phyloP scores from a whole-genome alignment of 768 basidiomycete genomes.

The Tephrocybe sp. region DNA sequence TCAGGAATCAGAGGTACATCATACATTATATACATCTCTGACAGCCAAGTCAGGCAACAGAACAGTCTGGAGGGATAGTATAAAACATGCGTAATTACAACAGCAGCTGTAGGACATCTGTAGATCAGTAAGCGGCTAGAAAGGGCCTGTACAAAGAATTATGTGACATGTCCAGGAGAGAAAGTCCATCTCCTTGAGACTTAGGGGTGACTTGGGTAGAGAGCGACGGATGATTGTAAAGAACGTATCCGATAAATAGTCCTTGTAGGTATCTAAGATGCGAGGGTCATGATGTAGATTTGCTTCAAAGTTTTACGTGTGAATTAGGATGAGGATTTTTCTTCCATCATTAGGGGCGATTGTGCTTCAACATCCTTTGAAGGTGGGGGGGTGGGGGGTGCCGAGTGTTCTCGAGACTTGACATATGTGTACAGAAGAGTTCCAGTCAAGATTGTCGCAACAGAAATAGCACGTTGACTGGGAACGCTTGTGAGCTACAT shows the following conservation, averaged over 20 bases:
- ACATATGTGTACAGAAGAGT: slow-evolving; percentile 69
- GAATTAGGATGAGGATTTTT: slow-evolving; percentile 9
- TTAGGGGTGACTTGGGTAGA: neutral
- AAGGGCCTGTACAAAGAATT: neutral
- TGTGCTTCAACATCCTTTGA: slow-evolving; percentile 17
- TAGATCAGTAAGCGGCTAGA: neutral
- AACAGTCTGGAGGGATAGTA: neutral
- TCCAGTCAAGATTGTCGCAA: slow-evolving; percentile 61
- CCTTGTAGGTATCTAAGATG: neutral
- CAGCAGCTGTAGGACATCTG: neutral
- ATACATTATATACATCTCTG: too few relatives aligned
- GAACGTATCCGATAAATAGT: slow-evolving; percentile 3
- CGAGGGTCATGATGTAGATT: neutral
- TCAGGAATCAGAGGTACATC: neutral
- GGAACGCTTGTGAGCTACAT: slow-evolving; percentile 3
- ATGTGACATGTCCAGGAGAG: neutral
- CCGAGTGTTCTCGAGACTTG: slow-evolving; percentile 49
- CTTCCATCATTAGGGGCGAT: slow-evolving; percentile 9
- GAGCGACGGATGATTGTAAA: neutral
- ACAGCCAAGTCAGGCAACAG: neutral
- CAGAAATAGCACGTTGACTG: slow-evolving; percentile 62
- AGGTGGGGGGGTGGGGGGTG: slow-evolving; percentile 13
- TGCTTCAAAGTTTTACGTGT: neutral
- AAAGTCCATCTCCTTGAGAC: neutral
- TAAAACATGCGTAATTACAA: neutral